These are phyloP conservation scores for Adansonia madagascariensis DNA, from an alignment of 441 rosid genomes.

Conservation along the genomic window DNA sequence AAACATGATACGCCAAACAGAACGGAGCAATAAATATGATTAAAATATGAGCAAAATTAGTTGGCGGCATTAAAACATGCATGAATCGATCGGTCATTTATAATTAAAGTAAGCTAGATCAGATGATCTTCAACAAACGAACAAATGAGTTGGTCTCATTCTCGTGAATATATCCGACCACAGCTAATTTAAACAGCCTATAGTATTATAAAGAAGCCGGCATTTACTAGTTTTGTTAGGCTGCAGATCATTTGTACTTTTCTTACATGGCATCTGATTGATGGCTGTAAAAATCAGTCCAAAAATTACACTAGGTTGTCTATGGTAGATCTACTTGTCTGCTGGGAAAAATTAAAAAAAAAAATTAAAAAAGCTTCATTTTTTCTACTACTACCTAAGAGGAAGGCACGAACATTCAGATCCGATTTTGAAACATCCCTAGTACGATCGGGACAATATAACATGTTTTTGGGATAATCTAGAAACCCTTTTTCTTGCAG, in stretches of 20 bases:
- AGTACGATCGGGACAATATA: slow-evolving; percentile 29
- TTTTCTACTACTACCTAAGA: slow-evolving; percentile 11
- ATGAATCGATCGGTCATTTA: background rate
- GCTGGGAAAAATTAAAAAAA: background rate
- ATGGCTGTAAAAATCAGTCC: no score
- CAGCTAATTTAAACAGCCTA: slow-evolving; percentile 24
- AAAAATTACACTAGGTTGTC: background rate
- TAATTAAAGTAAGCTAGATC: slow-evolving; percentile 16
- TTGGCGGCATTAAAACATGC: slow-evolving; percentile 24
- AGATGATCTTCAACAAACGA: slow-evolving; percentile 25
- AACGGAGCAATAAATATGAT: background rate
- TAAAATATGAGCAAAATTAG: slow-evolving; percentile 24
- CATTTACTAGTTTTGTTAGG: no score
- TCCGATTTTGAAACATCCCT: slow-evolving; percentile 25
- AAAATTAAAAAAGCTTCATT: slow-evolving; percentile 23
- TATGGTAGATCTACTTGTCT: slow-evolving; percentile 12
- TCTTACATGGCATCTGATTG: no score
- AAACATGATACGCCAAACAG: background rate
- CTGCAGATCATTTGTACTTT: no score
- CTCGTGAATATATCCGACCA: slow-evolving; percentile 24
- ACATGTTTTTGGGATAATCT: slow-evolving; percentile 19
- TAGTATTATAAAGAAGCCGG: no score
- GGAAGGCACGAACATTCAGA: slow-evolving; percentile 26
- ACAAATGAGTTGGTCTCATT: slow-evolving; percentile 24
- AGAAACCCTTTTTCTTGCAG: slow-evolving; percentile 21